phyloP scores from a whole-genome alignment of 1,284 basidiomycete genomes.

The Ganoderma lucidum region DNA sequence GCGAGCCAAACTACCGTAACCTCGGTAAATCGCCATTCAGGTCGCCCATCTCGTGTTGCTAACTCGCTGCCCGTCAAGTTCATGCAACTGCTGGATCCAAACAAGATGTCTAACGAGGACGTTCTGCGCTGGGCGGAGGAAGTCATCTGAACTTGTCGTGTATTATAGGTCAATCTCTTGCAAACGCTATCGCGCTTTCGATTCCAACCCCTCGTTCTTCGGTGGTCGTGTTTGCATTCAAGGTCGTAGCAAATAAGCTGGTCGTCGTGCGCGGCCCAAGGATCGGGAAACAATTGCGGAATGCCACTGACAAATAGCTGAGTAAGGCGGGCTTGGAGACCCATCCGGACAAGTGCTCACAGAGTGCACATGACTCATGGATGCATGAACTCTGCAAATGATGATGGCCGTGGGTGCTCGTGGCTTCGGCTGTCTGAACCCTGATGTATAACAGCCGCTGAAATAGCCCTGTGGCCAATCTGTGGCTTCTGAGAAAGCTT shows the following conservation, averaged over 20 bases:
- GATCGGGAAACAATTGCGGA: neutral
- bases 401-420: too few relatives aligned
- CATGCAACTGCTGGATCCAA: constrained; percentile 24
- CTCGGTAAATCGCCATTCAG: neutral
- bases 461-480: neutral
- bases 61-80: neutral
- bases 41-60: neutral
- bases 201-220: neutral
- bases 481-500: too few relatives aligned
- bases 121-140: constrained; percentile 72
- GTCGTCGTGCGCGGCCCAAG: neutral
- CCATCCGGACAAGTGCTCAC: too few relatives aligned
- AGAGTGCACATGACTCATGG: too few relatives aligned
- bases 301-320: neutral
- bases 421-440: neutral
- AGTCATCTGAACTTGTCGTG: constrained; percentile 35
- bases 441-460: neutral
- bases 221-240: neutral
- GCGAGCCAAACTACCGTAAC: neutral
- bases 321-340: neutral
- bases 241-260: neutral
- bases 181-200: constrained; percentile 4
- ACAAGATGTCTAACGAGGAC: constrained; percentile 47
- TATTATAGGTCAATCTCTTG: constrained; percentile 1
- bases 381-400: too few relatives aligned